Evolutionary conservation across 768 basidiomycete genomes (phyloP), one percentile per base, ranked within the genome.

Genomic region (Psilocybe sp.): DNA sequence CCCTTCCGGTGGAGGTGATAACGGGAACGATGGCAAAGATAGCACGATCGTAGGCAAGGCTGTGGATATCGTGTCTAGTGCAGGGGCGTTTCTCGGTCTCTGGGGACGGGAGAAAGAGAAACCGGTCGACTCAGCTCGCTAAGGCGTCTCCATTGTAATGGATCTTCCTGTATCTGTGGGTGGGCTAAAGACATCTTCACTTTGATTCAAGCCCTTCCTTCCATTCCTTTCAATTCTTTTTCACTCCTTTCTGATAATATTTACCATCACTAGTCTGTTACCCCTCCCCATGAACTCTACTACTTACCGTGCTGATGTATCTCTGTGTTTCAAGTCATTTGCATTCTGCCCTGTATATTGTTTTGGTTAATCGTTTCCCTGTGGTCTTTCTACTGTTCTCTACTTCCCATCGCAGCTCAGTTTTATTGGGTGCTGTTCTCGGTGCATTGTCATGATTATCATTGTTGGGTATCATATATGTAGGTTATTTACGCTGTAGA

Each of bases 31-130:
- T 1, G 56, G 37, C 15, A 60, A 54, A 10, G 64, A 65, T 36
- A 49, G 47, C 19, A 71, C 72, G 33, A 73, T 77, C 18, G 71
- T 77, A 23, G 69, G 67, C 41, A 77, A 77, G 61, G 76, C 91
- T 18, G 88, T 85, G 15, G 89, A 87, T 46, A 88, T 94, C 36
- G 87, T 93, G 50, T 84, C 81, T 39, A 84, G 78, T 45, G 92
- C 92, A 2, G 84, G 89, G 15, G 87, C 88, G 39, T 84, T 87
- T 58, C 61, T 93, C 15, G 87, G 89, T 44, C 60, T 77, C 34
- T 79, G 78, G 78, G 52, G 55, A 4, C 48, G 54, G 11, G 54
- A 56, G 23, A 28, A 28, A 28, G 23, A 28, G 23, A 28, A 28
- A 28, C 7, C 23, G 23, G 49, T 28, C 40, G 20, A 50, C 16